These are phyloP conservation scores for Solanum aculeatissimum DNA, from an alignment of 305 asterid genomes.

Conservation along the genomic window DNA sequence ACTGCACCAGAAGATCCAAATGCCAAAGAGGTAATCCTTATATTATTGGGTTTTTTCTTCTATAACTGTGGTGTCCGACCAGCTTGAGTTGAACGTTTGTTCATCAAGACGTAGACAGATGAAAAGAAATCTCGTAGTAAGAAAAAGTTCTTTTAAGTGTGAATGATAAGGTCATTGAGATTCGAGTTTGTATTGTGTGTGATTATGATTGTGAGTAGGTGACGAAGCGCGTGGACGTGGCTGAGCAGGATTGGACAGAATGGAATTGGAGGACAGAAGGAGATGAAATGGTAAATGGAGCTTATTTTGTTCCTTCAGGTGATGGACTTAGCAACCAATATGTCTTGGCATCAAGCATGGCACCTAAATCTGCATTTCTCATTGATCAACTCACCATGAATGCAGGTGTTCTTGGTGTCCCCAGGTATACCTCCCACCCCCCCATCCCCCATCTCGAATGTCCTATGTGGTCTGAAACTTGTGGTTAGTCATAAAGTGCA, in stretches of 20 bases:
- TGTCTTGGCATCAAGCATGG: constrained; percentile 37
- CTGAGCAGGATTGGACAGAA: constrained; percentile 42
- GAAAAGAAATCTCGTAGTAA: not conserved
- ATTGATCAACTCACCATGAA: constrained; percentile 53
- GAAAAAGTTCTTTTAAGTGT: not conserved
- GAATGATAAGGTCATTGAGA: not conserved
- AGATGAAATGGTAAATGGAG: constrained; percentile 57
- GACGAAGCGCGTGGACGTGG: constrained; percentile 45
- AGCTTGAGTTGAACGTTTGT: not conserved
- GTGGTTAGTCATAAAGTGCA: not conserved
- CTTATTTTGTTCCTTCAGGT: constrained; percentile 69
- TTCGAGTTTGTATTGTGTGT: not conserved
- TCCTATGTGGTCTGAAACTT: not conserved
- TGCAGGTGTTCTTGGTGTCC: constrained; percentile 55
- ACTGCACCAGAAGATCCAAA: constrained; percentile 40
- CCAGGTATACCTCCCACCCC: constrained; percentile 17
- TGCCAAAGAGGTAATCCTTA: constrained; percentile 49
- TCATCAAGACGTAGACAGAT: not conserved
- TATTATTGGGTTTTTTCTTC: not conserved
- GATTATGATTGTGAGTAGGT: constrained; percentile 17
- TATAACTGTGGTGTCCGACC: not conserved
- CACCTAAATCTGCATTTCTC: constrained; percentile 36
- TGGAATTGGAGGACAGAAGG: constrained; percentile 82
- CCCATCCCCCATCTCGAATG: not conserved
- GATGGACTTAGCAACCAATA: constrained; percentile 38